Evolutionary conservation across 257 asterid species (phyloP).

Genomic region (Haberlea rhodopensis): DNA sequence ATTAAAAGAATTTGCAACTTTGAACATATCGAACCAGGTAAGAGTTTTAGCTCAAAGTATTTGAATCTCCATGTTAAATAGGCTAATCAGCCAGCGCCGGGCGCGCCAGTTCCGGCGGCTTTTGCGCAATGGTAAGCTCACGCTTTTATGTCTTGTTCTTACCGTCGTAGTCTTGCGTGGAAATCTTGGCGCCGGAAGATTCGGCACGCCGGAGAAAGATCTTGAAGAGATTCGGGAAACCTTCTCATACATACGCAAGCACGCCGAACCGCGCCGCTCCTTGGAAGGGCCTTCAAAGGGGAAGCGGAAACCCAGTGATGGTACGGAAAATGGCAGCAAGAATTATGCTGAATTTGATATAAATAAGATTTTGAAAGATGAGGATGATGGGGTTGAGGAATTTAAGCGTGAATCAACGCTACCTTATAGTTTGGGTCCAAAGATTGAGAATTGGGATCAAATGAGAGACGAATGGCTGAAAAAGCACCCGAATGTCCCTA

Average conservation of each 20-base stretch:
- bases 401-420: conserved; percentile 46
- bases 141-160: conserved; percentile 66
- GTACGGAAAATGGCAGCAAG: conserved; percentile 25
- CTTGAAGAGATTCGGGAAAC: conserved; percentile 77
- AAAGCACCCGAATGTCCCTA: conserved; percentile 49
- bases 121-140: conserved; percentile 60
- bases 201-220: conserved; percentile 88
- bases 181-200: conserved; percentile 77
- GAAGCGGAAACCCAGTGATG: conserved; percentile 17
- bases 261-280: conserved; percentile 78
- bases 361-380: conserved; percentile 54
- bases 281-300: conserved; percentile 42
- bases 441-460: conserved; percentile 70
- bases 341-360: conserved; percentile 61
- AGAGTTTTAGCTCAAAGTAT: conserved; percentile 4
- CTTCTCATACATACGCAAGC: conserved; percentile 58
- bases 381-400: conserved; percentile 57
- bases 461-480: conserved; percentile 77
- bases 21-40: no score
- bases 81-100: conserved; percentile 54
- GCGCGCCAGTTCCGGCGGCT: conserved; percentile 60
- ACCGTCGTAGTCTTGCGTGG: conserved; percentile 71
- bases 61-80: conserved; percentile 50
- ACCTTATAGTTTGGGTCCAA: conserved; percentile 68
- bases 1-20: background rate